Conservation (phyloP, 176 grass and related monocot genomes). For the Echinochloa phyllopogon region DNA sequence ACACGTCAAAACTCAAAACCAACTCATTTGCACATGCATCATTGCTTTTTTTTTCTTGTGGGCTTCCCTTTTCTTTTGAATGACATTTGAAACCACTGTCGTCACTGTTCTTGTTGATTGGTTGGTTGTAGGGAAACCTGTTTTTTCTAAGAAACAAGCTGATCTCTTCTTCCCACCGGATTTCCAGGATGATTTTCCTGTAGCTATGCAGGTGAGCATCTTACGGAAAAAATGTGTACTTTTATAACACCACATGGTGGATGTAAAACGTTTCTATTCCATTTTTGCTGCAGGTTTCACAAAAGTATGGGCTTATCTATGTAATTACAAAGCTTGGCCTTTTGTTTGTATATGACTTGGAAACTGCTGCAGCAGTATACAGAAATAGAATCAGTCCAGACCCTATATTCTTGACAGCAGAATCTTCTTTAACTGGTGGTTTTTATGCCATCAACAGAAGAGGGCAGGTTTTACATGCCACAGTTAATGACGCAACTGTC, state of each 20-base stretch:
- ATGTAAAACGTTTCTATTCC: constrained; percentile 40
- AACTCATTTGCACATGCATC: no score
- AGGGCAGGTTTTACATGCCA: constrained; percentile 94
- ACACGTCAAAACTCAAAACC: neutral
- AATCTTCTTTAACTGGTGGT: constrained; percentile 79
- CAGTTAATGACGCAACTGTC: constrained; percentile 93
- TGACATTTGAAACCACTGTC: neutral
- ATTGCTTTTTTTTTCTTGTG: neutral
- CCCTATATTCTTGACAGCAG: constrained; percentile 95
- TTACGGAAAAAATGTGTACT: neutral
- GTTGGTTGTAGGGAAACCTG: constrained; percentile 71
- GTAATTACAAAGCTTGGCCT: constrained; percentile 97
- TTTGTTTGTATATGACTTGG: constrained; percentile 98
- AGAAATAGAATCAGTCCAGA: constrained; percentile 99
- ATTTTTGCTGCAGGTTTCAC: constrained; percentile 74
- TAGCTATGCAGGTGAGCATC: constrained; percentile 88
- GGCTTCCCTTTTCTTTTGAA: neutral
- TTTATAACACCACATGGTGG: constrained; percentile 4
- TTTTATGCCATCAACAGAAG: constrained; percentile 99
- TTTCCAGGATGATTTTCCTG: constrained; percentile 97
- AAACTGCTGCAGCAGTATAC: constrained; percentile 91
- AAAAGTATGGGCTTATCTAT: constrained; percentile 94
- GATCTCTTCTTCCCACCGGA: constrained; percentile 96
- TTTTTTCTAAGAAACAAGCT: constrained; percentile 96
- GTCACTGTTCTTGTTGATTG: constrained; percentile 2